Percentiles rank a stretch among this genome's conserved stretches.
Conservation (phyloP, 768 basidiomycete species). For the Leccinum barrowsii region DNA sequence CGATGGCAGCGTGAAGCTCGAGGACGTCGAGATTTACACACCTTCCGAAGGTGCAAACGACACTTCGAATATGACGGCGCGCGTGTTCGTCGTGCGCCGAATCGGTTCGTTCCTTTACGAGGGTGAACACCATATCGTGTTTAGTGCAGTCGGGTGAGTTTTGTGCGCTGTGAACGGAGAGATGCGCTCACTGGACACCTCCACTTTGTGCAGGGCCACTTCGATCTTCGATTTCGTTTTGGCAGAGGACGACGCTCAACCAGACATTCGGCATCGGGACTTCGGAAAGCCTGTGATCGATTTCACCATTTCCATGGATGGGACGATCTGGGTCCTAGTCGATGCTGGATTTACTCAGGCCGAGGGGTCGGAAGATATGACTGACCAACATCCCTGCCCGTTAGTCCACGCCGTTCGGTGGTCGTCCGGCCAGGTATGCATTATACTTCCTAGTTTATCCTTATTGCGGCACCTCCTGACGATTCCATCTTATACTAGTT, state of each 20-base stretch:
- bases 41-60: constrained; percentile 11
- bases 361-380: constrained; percentile 4
- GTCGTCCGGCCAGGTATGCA: constrained; percentile 38
- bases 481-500: constrained; percentile 15
- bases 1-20: constrained; percentile 20
- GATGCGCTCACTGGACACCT: background rate
- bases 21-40: constrained; percentile 6
- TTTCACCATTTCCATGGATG: constrained; percentile 42
- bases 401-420: constrained; percentile 34
- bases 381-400: constrained; percentile 14
- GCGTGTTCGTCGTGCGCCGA: constrained; percentile 54
- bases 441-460: background rate
- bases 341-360: constrained; percentile 40
- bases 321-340: constrained; percentile 44
- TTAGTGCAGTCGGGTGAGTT: constrained; percentile 71
- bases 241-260: constrained; percentile 23
- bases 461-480: background rate
- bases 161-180: background rate
- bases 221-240: constrained; percentile 56
- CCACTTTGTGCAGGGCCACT: constrained; percentile 47
- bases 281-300: constrained; percentile 59
- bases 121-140: constrained; percentile 46
- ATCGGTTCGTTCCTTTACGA: constrained; percentile 46
- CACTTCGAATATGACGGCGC: constrained; percentile 26
- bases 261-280: constrained; percentile 40